Evolutionary conservation across 768 basidiomycete genomes (phyloP).

Genomic region (Exsudoporus frostii): DNA sequence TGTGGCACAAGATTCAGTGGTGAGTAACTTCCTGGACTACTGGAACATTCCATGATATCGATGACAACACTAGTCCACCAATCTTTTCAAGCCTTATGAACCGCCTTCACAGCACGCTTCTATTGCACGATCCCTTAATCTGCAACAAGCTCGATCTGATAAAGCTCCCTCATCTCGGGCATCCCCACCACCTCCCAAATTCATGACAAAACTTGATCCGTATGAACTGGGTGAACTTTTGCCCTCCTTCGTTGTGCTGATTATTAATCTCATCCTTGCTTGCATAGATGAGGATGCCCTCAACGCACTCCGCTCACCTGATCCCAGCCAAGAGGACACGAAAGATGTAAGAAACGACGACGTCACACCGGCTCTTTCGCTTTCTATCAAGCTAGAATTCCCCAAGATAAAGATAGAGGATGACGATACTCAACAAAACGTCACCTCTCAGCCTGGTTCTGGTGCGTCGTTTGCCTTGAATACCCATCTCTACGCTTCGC

Average conservation of each 20-base stretch:
- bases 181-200: conserved; percentile 9
- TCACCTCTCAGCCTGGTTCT: background rate
- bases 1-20: background rate
- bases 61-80: conserved; percentile 4
- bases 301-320: conserved; percentile 7
- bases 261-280: background rate
- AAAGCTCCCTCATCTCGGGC: background rate
- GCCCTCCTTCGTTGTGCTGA: background rate
- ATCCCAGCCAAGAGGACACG: background rate
- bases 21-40: background rate
- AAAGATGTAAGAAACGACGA: background rate
- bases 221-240: conserved; percentile 24
- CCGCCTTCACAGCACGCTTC: conserved; percentile 24
- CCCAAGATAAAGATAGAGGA: conserved; percentile 7
- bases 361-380: background rate
- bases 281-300: conserved; percentile 26
- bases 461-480: background rate
- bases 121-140: conserved; percentile 7
- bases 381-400: conserved; percentile 6
- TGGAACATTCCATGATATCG: background rate
- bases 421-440: background rate
- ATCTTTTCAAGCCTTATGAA: conserved; percentile 23
- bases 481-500: background rate
- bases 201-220: conserved; percentile 28
- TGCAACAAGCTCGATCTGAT: background rate